These are phyloP conservation scores for Rhynchospora breviuscula DNA, from an alignment of 176 grass and related monocot species.

Conservation along the genomic window DNA sequence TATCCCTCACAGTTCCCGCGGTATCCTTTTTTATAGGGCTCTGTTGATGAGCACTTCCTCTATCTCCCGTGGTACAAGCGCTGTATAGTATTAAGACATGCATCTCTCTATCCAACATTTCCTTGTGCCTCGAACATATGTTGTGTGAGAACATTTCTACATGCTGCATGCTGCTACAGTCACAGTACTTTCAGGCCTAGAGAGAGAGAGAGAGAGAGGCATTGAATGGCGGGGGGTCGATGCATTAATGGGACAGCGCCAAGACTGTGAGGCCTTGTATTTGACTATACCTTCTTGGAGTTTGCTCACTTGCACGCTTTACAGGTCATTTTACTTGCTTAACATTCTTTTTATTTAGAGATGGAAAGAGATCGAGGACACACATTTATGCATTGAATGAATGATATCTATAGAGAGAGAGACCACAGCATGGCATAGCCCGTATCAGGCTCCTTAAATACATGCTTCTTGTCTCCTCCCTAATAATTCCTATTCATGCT, in stretches of 20 bases:
- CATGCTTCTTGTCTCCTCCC: conserved; percentile 17
- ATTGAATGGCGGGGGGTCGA: conserved; percentile 29
- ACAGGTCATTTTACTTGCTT: neutral
- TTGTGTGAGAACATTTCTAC: conserved; percentile 26
- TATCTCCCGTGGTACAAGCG: neutral
- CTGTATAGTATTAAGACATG: neutral
- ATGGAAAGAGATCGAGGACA: neutral
- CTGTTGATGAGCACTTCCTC: conserved; percentile 1
- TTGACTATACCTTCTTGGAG: conserved; percentile 26
- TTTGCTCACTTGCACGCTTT: conserved; percentile 24
- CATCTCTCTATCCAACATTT: neutral
- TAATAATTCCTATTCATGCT: conserved; percentile 24
- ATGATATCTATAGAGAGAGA: neutral
- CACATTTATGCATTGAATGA: neutral
- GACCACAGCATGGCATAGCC: conserved; percentile 21
- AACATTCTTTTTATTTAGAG: neutral
- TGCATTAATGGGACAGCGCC: conserved; percentile 29
- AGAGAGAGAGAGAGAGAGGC: conserved; percentile 23
- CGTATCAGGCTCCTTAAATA: conserved; percentile 22
- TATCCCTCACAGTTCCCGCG: conserved; percentile 10
- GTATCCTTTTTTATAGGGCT: conserved; percentile 17
- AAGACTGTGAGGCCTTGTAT: conserved; percentile 21
- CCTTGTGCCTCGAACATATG: neutral
- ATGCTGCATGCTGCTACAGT: conserved; percentile 18
- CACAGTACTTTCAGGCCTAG: conserved; percentile 19